Conservation (phyloP, 805 yeast genomes). For the Candida caryicola region DNA sequence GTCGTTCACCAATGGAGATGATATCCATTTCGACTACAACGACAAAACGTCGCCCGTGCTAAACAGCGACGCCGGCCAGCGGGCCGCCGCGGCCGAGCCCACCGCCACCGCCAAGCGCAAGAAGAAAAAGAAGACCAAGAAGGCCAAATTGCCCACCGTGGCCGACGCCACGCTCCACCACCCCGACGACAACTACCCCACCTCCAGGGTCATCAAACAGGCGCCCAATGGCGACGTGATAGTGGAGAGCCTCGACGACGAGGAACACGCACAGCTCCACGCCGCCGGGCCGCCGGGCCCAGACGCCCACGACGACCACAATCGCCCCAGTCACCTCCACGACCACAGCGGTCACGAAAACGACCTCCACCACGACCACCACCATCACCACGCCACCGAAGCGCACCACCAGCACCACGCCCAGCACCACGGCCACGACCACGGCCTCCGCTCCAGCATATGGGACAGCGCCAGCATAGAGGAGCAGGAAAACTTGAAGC, state of each 20-base stretch:
- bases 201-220: slow-evolving; percentile 66
- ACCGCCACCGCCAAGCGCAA: slow-evolving; percentile 19
- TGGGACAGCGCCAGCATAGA: slow-evolving; percentile 50
- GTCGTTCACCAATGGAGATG: slow-evolving; percentile 29
- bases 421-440: slow-evolving; percentile 8
- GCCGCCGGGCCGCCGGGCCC: not conserved
- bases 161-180: slow-evolving; percentile 48
- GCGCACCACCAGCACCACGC: slow-evolving; percentile 1
- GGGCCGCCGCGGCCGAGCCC: not conserved
- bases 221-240: slow-evolving; percentile 75
- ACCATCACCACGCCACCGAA: not conserved
- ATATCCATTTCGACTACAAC: slow-evolving; percentile 30
- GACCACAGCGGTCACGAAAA: slow-evolving; percentile 7
- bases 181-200: slow-evolving; percentile 65
- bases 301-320: slow-evolving; percentile 4
- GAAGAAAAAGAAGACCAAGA: slow-evolving; percentile 30
- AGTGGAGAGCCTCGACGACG: slow-evolving; percentile 54
- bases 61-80: slow-evolving; percentile 4
- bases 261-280: slow-evolving; percentile 2
- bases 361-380: slow-evolving; percentile 11
- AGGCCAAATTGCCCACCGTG: slow-evolving; percentile 8
- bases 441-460: slow-evolving; percentile 22
- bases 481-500: slow-evolving; percentile 49
- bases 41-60: slow-evolving; percentile 6
- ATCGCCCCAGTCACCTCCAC: slow-evolving; percentile 6